phyloP scores from a whole-genome alignment of 805 yeast species.

The Saccharomycopsis sp. region DNA sequence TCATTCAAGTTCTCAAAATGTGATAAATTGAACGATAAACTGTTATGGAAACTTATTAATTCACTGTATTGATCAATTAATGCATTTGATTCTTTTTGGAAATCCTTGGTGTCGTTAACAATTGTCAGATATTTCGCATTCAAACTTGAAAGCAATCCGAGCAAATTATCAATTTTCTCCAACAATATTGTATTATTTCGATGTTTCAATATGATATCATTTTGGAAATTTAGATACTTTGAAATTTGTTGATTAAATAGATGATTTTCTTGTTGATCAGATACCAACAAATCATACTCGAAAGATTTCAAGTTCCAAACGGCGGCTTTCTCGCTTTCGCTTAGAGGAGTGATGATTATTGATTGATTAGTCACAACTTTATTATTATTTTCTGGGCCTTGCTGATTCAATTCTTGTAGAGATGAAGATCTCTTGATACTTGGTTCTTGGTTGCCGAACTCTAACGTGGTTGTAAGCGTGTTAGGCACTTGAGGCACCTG shows the following conservation, averaged over 20 bases:
- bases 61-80: slow-evolving; percentile 41
- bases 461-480: slow-evolving; percentile 24
- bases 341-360: slow-evolving; percentile 1
- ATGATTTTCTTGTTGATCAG: slow-evolving; percentile 34
- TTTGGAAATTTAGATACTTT: slow-evolving; percentile 28
- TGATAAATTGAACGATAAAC: slow-evolving; percentile 42
- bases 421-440: slow-evolving; percentile 22
- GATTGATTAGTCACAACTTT: not conserved
- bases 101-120: slow-evolving; percentile 52
- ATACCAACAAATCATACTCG: slow-evolving; percentile 36
- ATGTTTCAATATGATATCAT: slow-evolving; percentile 29
- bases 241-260: slow-evolving; percentile 33
- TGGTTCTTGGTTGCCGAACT: slow-evolving; percentile 5
- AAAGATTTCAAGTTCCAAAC: slow-evolving; percentile 34
- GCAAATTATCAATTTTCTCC: slow-evolving; percentile 38
- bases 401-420: slow-evolving; percentile 7
- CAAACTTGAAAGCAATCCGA: slow-evolving; percentile 40
- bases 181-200: slow-evolving; percentile 33
- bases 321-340: slow-evolving; percentile 28
- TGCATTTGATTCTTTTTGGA: slow-evolving; percentile 49
- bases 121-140: slow-evolving; percentile 50
- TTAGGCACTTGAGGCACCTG: slow-evolving; percentile 46
- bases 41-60: slow-evolving; percentile 35
- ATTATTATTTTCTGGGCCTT: no score
- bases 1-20: slow-evolving; percentile 67